Base-by-base conservation (phyloP, 495 filamentous ascomycete species). In the Sphaerosporella brunnea region DNA sequence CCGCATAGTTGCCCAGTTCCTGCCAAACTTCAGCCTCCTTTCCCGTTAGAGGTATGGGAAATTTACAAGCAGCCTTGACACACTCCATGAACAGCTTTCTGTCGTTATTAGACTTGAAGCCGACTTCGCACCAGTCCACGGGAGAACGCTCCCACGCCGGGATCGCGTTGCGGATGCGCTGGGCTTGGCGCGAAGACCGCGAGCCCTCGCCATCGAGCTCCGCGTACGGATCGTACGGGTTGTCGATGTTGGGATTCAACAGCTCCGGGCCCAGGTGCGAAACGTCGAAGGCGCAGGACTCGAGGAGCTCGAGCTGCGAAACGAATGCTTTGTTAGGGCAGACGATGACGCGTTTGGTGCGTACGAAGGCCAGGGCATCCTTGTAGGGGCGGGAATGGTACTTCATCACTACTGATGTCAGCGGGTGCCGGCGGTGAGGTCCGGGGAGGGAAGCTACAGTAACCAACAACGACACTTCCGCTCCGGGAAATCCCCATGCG, bases 401-500 rank as follows among this genome's bases (percentile, higher is more conserved):
- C 40, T 43, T 43, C 40, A 43, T 43, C 21, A 43, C 40, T 43
- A 26, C 11, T 2, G 4, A 9, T 43, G 20, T 43, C 19, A 43
- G 10, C 23, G 20, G 13, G n/a, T n/a, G n/a, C n/a, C n/a, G n/a
- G n/a, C n/a, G n/a, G n/a, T n/a, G n/a, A n/a, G n/a, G n/a, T n/a
- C n/a, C n/a, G n/a, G n/a, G n/a, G n/a, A n/a, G n/a, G n/a, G 8
- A 26, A n/a, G 9, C 8, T 43, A 43, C 40, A 11, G 18, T 46
- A 46, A 7, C 24, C 43, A 19, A 46, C 25, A 23, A 46, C 19
- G 43, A 46, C 19, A n/a, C 13, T 16, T 10, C 18, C 43, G 15
- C 25, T 34, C 18, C 43, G n/a, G 24, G 43, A 46, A 13, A 46
- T 60, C 0, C 59, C 62, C 4, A 57, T 61, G 47, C 64, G 64